A percentile compares a stretch with the other conserved stretches of the same genome.
Evolutionary conservation across 1,139 yeast genomes (phyloP).

Genomic region (Lodderomyces margitis): DNA sequence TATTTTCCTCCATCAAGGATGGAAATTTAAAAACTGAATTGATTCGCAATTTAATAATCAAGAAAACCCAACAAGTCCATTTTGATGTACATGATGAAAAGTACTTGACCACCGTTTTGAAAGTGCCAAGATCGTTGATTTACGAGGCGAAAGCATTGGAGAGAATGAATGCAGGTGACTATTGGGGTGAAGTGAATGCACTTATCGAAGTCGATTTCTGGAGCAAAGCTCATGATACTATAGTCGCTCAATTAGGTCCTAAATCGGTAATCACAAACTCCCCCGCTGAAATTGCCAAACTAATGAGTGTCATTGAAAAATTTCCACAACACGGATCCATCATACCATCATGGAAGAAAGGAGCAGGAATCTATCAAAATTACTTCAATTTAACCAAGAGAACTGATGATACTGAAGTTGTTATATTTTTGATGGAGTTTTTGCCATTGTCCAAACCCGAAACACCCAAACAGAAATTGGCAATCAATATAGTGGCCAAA

Average conservation of each 20-base stretch:
- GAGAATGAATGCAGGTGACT: constrained; percentile 34
- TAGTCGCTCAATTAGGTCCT: constrained; percentile 68
- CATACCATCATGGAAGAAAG: constrained; percentile 57
- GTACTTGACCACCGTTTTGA: constrained; percentile 31
- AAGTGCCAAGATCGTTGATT: constrained; percentile 47
- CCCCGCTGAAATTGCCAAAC: constrained; percentile 27
- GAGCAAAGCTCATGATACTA: constrained; percentile 61
- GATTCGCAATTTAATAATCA: constrained; percentile 46
- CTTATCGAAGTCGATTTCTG: constrained; percentile 61
- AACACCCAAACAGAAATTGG: constrained; percentile 39
- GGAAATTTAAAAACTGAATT: constrained; percentile 40
- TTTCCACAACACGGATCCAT: constrained; percentile 47
- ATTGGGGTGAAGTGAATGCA: constrained; percentile 59
- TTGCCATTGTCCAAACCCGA: constrained; percentile 36
- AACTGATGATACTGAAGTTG: constrained; percentile 15
- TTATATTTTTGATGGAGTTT: constrained; percentile 39
- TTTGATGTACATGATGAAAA: constrained; percentile 28
- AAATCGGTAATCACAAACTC: constrained; percentile 50
- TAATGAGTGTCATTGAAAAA: constrained; percentile 40
- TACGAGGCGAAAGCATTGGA: constrained; percentile 52
- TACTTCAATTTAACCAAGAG: constrained; percentile 35
- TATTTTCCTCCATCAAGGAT: constrained; percentile 50
- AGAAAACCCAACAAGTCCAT: constrained; percentile 44
- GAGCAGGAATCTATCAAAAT: constrained; percentile 56
- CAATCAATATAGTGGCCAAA: constrained; percentile 52